phyloP scores from a whole-genome alignment of 352 stramenopile species.

The Phytophthora melonis region DNA sequence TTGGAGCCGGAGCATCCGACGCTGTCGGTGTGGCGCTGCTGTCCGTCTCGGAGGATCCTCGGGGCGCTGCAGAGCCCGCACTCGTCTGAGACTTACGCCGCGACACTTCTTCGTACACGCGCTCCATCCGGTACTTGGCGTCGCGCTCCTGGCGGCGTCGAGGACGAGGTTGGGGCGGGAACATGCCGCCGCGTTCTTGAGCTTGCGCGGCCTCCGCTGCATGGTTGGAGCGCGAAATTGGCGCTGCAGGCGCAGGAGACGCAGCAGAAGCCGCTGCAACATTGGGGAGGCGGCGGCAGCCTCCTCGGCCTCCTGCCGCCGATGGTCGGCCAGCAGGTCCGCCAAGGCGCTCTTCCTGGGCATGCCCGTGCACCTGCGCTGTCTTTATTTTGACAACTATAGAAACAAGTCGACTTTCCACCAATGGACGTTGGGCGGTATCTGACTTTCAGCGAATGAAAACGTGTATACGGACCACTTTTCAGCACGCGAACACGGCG shows the following conservation, averaged over 20 bases:
- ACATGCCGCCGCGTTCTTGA: background rate
- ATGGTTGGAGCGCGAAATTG: slow-evolving; percentile 1
- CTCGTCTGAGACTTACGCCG: slow-evolving; percentile 41
- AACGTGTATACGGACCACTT: slow-evolving; percentile 22
- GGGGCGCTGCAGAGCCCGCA: slow-evolving; percentile 17
- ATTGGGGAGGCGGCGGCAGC: background rate
- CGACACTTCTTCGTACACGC: slow-evolving; percentile 61
- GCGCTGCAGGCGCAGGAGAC: slow-evolving; percentile 1
- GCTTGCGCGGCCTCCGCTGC: slow-evolving; percentile 29
- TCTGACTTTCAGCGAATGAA: slow-evolving; percentile 29
- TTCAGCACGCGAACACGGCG: background rate
- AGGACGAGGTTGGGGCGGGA: slow-evolving; percentile 15
- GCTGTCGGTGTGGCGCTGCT: slow-evolving; percentile 34
- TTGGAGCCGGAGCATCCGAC: slow-evolving; percentile 17
- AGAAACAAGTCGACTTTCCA: slow-evolving; percentile 14
- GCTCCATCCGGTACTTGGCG: slow-evolving; percentile 58
- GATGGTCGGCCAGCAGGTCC: slow-evolving; percentile 40
- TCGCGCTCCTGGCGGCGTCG: slow-evolving; percentile 26
- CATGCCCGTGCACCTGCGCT: slow-evolving; percentile 31
- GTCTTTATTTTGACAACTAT: slow-evolving; percentile 31
- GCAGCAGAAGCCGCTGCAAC: background rate
- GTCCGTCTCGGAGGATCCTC: slow-evolving; percentile 39
- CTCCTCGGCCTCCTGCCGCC: slow-evolving; percentile 21
- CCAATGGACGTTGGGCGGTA: slow-evolving; percentile 8
- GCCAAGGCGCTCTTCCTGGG: slow-evolving; percentile 41